phyloP scores from a whole-genome alignment of 2,329 filamentous ascomycete genomes.

The Aspergillus sp. region DNA sequence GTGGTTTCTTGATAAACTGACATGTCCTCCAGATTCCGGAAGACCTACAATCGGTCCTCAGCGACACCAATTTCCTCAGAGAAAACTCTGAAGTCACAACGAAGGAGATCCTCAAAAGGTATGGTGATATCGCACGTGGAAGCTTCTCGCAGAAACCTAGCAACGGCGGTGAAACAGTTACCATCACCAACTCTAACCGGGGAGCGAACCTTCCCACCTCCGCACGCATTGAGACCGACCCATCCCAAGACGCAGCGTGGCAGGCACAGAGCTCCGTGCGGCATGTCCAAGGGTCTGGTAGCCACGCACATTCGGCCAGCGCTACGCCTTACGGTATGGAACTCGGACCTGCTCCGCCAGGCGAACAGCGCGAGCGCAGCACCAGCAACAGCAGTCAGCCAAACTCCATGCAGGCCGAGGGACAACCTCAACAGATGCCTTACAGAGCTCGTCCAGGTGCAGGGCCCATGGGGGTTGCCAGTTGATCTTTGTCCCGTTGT shows the following conservation, averaged over 20 bases:
- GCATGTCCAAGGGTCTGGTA: conserved; percentile 58
- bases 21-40: conserved; percentile 71
- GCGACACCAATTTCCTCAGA: conserved; percentile 78
- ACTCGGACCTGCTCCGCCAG: conserved; percentile 24
- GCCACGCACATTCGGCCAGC: conserved; percentile 33
- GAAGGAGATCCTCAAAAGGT: conserved; percentile 94
- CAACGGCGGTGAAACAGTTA: conserved; percentile 55
- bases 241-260: conserved; percentile 67
- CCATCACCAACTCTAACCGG: conserved; percentile 40
- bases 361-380: conserved; percentile 35
- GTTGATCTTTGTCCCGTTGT: conserved; percentile 22
- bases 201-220: conserved; percentile 50
- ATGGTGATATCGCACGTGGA: conserved; percentile 75
- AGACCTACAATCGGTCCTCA: conserved; percentile 81
- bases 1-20: neutral
- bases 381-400: conserved; percentile 35
- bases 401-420: conserved; percentile 25
- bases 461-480: conserved; percentile 41
- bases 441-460: conserved; percentile 38
- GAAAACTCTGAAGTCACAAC: conserved; percentile 85
- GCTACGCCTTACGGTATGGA: conserved; percentile 26
- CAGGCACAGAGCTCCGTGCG: conserved; percentile 82
- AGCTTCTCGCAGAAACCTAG: conserved; percentile 57
- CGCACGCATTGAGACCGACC: conserved; percentile 79
- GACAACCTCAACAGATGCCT: conserved; percentile 33